Evolutionary conservation across 257 asterid genomes (phyloP), one percentile per base, ranked within the genome.

Genomic region (Nicotiana knightiana): DNA sequence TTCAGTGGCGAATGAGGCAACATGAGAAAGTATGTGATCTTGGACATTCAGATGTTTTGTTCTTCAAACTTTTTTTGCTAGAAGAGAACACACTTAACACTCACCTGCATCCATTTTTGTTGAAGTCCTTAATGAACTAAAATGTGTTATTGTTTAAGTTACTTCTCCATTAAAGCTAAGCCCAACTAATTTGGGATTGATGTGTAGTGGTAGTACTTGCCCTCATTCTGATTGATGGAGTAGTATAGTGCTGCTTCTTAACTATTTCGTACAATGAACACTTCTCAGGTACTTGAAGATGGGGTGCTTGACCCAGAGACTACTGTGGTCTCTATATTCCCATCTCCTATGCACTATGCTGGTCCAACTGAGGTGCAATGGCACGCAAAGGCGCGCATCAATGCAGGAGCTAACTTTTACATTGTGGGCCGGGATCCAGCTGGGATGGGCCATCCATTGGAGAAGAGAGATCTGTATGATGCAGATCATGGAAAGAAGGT

Each of bases 401-500:
- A 95, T 55, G 99, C 99, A 5, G 99, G 98, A 18, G 98, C 99
- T 10, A 93, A 95, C 85, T 95, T 95, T 82, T 95, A 95, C 82
- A 93, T 95, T 28, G 99, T 93, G 26, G 97, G 98, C 11, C 89
- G 98, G 4, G 99, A 95, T 85, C 99, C 98, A 32, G 99, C 99
- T 73, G 99, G 99, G 64, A 92, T 95, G 98, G 83, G 96, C 84
- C 99, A 95, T 80, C 99, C 99, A 0, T 18, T 89, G 11, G 99
- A 93, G 93, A 90, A 95, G 81, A 80, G 99, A 75, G 99, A 95
- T 85, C 87, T 95, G 5, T 95, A 95, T 82, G 95, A 95, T 87
- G 97, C 99, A n/a, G 99, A 95, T 87, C 99, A 95, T 67, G 99
- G 99, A n/a, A 95, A 93, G 92, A 91, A 91, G 85, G 97, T 95